Percentiles rank a stretch among this genome's conserved stretches.
Evolutionary conservation across 306 rosid species (phyloP).

Genomic region (Cicer pinnatifidum): DNA sequence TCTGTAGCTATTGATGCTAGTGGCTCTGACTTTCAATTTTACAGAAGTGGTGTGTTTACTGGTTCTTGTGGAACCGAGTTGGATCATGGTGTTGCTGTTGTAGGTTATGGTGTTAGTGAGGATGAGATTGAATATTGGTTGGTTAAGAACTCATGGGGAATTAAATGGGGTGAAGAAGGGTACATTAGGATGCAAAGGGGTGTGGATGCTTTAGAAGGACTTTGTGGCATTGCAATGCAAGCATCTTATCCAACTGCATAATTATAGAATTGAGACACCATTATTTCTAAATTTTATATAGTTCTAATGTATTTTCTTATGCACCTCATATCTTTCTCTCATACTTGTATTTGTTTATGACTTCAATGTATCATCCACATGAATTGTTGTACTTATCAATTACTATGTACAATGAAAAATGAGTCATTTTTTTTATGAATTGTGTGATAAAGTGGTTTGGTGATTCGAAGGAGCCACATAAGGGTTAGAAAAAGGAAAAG

Average conservation of each 20-base stretch:
- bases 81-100: constrained; percentile 2
- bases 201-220: constrained; percentile 1
- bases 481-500: too few species aligned
- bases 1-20: constrained; percentile 13
- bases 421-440: too few species aligned
- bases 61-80: constrained; percentile 7
- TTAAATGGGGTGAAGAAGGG: constrained; percentile 9
- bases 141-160: constrained; percentile 15
- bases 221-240: constrained; percentile 18
- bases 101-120: neutral
- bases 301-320: neutral
- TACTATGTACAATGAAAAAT: neutral
- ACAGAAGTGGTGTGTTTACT: neutral
- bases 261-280: neutral
- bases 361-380: neutral
- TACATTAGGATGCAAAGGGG: constrained; percentile 18
- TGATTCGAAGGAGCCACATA: too few species aligned
- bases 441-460: too few species aligned
- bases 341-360: neutral
- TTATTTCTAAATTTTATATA: neutral
- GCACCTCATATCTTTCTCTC: neutral
- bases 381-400: neutral
- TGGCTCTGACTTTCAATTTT: constrained; percentile 13
- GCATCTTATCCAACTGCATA: constrained; percentile 12
- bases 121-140: constrained; percentile 3